phyloP scores from a whole-genome alignment of 2,329 filamentous ascomycete genomes.

The Cercospora zeae-maydis region DNA sequence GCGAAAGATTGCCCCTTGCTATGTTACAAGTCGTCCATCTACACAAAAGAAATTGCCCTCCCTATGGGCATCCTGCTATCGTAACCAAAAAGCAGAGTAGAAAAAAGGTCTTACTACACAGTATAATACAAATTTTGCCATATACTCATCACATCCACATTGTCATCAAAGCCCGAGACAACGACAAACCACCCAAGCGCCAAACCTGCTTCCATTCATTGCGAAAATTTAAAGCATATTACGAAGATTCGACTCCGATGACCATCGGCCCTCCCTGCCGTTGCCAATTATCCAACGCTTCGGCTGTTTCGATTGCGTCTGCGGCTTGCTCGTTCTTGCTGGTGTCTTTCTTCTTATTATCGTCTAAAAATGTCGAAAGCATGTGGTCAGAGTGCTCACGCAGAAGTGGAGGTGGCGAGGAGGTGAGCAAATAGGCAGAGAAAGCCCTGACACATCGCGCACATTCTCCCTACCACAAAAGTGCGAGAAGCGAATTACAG shows the following conservation, averaged over 20 bases:
- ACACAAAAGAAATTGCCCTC: not conserved
- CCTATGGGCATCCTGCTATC: not conserved
- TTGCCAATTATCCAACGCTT: conserved; percentile 13
- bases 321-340: conserved; percentile 4
- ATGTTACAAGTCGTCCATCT: not conserved
- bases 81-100: not conserved
- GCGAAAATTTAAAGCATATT: not conserved
- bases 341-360: conserved; percentile 9
- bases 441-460: conserved; percentile 17
- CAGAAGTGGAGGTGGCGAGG: not conserved
- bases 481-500: conserved; percentile 15
- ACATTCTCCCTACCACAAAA: not conserved
- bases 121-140: not conserved
- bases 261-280: conserved; percentile 12
- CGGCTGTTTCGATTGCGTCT: conserved; percentile 11
- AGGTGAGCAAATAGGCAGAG: conserved; percentile 1
- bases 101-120: not conserved
- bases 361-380: not conserved
- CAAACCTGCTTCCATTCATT: not conserved
- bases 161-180: not conserved
- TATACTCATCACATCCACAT: conserved; percentile 4
- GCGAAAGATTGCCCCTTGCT: not conserved
- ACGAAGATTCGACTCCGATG: conserved; percentile 11
- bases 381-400: conserved; percentile 15
- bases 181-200: not conserved